A percentile compares a stretch with the other conserved stretches of the same genome.
These are phyloP conservation scores for Elongisporangium anandrum DNA, from an alignment of 352 stramenopile genomes.

Conservation along the genomic window DNA sequence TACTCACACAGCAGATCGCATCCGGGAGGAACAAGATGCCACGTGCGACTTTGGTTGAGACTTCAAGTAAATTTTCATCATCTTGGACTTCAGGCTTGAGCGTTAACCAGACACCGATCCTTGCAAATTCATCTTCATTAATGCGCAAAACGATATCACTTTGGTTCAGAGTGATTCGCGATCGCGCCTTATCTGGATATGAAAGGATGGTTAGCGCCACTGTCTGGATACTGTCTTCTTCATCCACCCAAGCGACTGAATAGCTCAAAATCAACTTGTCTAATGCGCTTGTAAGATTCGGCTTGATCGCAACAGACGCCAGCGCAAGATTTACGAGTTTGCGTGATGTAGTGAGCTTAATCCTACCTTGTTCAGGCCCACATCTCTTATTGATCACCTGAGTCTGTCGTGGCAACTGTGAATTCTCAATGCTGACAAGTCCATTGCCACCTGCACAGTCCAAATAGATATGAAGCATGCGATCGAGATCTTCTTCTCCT, in stretches of 20 bases:
- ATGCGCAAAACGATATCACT: slow-evolving; percentile 4
- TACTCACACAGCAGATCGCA: slow-evolving; percentile 20
- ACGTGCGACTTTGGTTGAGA: slow-evolving; percentile 10
- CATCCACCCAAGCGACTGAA: background rate
- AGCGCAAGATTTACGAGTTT: background rate
- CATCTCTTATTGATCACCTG: background rate
- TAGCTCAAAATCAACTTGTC: background rate
- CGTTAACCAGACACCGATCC: slow-evolving; percentile 11
- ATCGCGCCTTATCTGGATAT: background rate
- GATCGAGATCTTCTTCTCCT: background rate
- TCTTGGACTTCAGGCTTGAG: slow-evolving; percentile 6
- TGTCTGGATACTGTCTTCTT: background rate
- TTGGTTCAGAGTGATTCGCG: slow-evolving; percentile 4
- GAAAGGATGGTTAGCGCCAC: background rate
- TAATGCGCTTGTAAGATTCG: background rate
- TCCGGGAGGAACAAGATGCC: slow-evolving; percentile 14
- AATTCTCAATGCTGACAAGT: background rate
- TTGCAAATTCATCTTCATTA: background rate
- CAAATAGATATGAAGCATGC: background rate
- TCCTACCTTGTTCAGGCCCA: background rate
- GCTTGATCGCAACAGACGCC: background rate
- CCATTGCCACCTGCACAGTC: background rate
- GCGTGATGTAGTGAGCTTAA: slow-evolving; percentile 1
- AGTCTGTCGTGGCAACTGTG: background rate
- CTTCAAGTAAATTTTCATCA: slow-evolving; percentile 13